Conservation (phyloP, 2,329 filamentous ascomycete species). For the Pestalotiopsis sp. region DNA sequence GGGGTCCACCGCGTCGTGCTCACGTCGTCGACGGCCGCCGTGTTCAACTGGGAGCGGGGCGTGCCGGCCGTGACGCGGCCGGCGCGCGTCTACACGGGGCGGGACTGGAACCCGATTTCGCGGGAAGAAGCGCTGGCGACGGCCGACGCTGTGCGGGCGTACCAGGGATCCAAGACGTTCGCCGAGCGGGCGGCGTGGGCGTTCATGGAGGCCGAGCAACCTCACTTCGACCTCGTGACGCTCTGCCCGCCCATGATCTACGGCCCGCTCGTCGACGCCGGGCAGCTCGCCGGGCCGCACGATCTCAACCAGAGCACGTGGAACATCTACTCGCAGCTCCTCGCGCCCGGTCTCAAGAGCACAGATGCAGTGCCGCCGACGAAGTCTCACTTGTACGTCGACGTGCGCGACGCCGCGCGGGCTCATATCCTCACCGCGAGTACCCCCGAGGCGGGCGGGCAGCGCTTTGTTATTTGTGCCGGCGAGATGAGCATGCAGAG, state of each 20-base stretch:
- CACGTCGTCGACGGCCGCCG: conserved; percentile 41
- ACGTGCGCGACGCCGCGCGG: conserved; percentile 30
- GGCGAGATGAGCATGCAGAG: conserved; percentile 23
- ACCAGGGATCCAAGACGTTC: conserved; percentile 35
- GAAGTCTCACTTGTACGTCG: conserved; percentile 27
- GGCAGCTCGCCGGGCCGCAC: conserved; percentile 16
- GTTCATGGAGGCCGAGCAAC: conserved; percentile 52
- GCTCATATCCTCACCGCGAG: conserved; percentile 28
- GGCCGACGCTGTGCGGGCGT: conserved; percentile 21
- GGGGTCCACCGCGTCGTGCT: conserved; percentile 44
- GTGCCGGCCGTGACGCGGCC: conserved; percentile 17
- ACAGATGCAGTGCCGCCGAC: conserved; percentile 22
- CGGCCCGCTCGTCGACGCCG: conserved; percentile 38
- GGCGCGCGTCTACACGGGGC: conserved; percentile 17
- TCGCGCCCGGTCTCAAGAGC: conserved; percentile 16
- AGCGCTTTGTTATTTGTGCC: conserved; percentile 24
- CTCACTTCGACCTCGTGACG: conserved; percentile 49
- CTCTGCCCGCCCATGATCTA: conserved; percentile 53
- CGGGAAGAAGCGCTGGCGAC: conserved; percentile 21
- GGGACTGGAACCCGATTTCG: conserved; percentile 28
- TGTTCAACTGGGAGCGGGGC: conserved; percentile 26
- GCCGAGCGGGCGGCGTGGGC: conserved; percentile 56
- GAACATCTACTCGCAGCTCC: conserved; percentile 17
- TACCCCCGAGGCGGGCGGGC: conserved; percentile 25
- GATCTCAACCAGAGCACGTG: conserved; percentile 19